A percentile compares a stretch with the other conserved stretches of the same genome.
phyloP scores from a whole-genome alignment of 1,139 yeast genomes.

The Scheffersomyces titani region DNA sequence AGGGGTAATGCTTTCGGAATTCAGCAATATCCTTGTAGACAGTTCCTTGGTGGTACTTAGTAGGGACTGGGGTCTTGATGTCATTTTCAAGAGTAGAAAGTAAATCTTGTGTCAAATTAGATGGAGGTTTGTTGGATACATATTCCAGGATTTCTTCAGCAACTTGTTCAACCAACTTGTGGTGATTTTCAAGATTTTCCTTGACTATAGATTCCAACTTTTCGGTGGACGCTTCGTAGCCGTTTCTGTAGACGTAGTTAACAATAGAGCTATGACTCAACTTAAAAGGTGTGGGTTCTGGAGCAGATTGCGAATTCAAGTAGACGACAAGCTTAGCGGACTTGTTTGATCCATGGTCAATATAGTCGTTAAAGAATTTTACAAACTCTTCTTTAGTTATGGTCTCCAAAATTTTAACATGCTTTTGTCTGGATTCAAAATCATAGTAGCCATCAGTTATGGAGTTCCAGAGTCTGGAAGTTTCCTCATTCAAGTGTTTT shows the following conservation, averaged over 20 bases:
- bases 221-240: constrained; percentile 27
- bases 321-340: constrained; percentile 62
- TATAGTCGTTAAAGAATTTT: constrained; percentile 50
- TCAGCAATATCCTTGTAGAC: constrained; percentile 18
- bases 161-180: constrained; percentile 16
- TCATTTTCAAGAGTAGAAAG: constrained; percentile 11
- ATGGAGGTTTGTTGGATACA: background rate
- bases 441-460: constrained; percentile 79
- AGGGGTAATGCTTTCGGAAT: constrained; percentile 23
- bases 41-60: constrained; percentile 28
- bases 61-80: constrained; percentile 25
- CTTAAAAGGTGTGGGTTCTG: constrained; percentile 24
- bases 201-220: constrained; percentile 27
- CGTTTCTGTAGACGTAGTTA: constrained; percentile 27
- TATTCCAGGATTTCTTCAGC: constrained; percentile 7
- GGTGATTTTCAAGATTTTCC: constrained; percentile 17
- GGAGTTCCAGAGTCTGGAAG: constrained; percentile 61
- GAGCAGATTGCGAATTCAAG: constrained; percentile 59
- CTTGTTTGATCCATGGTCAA: constrained; percentile 28
- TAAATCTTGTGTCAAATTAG: constrained; percentile 7
- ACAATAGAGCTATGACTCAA: constrained; percentile 27
- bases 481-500: constrained; percentile 79
- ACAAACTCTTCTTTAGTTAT: constrained; percentile 61
- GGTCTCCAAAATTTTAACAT: constrained; percentile 55
- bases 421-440: constrained; percentile 57